A percentile compares a stretch with the other conserved stretches of the same genome.
Evolutionary conservation across 345 rosid species (phyloP).

Genomic region (Corymbia maculata): DNA sequence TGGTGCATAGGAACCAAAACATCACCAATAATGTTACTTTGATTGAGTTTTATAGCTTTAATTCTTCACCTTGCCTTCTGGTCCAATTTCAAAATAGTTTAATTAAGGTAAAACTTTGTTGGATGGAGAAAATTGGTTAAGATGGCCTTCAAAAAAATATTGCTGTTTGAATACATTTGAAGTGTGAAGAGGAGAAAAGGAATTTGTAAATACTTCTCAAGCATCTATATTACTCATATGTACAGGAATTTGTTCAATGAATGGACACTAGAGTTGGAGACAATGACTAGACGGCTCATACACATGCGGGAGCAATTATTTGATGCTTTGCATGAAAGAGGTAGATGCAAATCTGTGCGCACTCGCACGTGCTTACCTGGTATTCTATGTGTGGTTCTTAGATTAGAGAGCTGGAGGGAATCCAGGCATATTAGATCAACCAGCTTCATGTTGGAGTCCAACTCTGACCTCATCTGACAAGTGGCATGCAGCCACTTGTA

Average conservation of each 20-base stretch:
- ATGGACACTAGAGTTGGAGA: constrained; percentile 38
- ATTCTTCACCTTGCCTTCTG: neutral
- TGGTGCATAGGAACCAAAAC: neutral
- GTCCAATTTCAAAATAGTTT: neutral
- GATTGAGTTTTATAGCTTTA: neutral
- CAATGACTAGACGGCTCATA: constrained; percentile 30
- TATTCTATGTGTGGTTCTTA: neutral
- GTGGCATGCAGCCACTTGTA: neutral
- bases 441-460: neutral
- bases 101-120: neutral
- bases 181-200: neutral
- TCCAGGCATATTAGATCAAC: neutral
- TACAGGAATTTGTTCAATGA: constrained; percentile 29
- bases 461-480: neutral
- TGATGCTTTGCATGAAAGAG: constrained; percentile 30
- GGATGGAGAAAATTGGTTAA: neutral
- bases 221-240: neutral
- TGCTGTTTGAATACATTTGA: neutral
- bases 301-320: constrained; percentile 27
- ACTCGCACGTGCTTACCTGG: neutral
- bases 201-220: neutral
- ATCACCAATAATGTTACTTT: neutral
- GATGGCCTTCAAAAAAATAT: neutral
- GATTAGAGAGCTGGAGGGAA: neutral
- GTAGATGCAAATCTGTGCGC: neutral